These are phyloP conservation scores for Coccomyxa sp. DNA, from an alignment of 139 green algal genomes.

Conservation along the genomic window DNA sequence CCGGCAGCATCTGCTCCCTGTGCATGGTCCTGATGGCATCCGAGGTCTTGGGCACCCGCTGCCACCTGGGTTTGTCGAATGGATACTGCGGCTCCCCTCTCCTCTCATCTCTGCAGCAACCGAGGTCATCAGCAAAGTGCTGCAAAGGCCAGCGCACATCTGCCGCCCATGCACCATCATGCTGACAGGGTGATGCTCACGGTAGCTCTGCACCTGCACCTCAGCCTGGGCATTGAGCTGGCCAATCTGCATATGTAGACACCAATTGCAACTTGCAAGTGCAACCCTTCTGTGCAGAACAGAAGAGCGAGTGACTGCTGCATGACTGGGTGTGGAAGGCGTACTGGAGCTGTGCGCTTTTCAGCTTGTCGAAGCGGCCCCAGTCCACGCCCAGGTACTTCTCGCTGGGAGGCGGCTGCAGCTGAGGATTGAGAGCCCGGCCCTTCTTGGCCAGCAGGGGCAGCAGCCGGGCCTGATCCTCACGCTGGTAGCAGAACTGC, in stretches of 20 bases:
- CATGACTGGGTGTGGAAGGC: neutral
- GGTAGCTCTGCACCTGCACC: too few species aligned
- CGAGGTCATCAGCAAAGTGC: too few species aligned
- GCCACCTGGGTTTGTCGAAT: neutral
- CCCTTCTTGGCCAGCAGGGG: slow-evolving; percentile 5
- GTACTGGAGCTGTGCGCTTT: slow-evolving; percentile 1
- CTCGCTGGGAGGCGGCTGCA: neutral
- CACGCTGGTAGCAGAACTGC: slow-evolving; percentile 65
- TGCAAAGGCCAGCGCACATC: too few species aligned
- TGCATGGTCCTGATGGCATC: slow-evolving; percentile 36
- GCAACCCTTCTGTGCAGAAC: too few species aligned
- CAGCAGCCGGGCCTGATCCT: slow-evolving; percentile 23
- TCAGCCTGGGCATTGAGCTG: too few species aligned
- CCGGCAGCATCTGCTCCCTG: slow-evolving; percentile 69
- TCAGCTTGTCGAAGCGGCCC: slow-evolving; percentile 9
- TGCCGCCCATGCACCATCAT: too few species aligned
- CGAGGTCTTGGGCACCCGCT: slow-evolving; percentile 11
- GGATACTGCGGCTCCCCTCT: too few species aligned
- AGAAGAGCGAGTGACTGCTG: too few species aligned
- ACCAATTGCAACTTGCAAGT: too few species aligned
- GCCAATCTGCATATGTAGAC: too few species aligned
- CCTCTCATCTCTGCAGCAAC: too few species aligned
- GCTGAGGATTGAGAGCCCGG: neutral
- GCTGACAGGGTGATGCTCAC: too few species aligned
- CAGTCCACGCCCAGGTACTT: slow-evolving; percentile 20